A percentile compares a stretch with the other conserved stretches of the same genome.
Conservation (phyloP, 108 stramenopile genomes). For the Fragilaria radians region DNA sequence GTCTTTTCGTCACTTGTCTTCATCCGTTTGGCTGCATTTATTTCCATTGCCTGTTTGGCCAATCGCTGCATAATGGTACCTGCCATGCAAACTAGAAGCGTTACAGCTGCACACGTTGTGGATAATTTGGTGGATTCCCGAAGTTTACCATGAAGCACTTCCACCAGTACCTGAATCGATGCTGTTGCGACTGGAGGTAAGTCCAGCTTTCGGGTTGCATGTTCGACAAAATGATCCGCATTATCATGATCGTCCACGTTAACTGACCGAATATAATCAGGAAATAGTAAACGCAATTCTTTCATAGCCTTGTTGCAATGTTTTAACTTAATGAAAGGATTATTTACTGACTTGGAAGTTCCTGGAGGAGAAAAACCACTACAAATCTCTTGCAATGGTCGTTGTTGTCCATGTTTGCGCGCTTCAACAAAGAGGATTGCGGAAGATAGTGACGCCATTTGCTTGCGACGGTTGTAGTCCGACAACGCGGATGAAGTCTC, state of each 20-base stretch:
- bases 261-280: slow-evolving; percentile 26
- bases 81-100: slow-evolving; percentile 36
- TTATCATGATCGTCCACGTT: not conserved
- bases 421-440: slow-evolving; percentile 42
- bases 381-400: slow-evolving; percentile 40
- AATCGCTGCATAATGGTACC: slow-evolving; percentile 45
- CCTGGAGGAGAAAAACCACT: slow-evolving; percentile 12
- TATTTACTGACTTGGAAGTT: not conserved
- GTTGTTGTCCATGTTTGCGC: slow-evolving; percentile 22
- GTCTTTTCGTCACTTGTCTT: not conserved
- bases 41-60: slow-evolving; percentile 26
- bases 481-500: slow-evolving; percentile 11
- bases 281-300: slow-evolving; percentile 38
- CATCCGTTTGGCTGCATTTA: slow-evolving; percentile 3
- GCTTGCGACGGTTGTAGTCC: slow-evolving; percentile 40
- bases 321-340: slow-evolving; percentile 33
- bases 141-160: slow-evolving; percentile 13
- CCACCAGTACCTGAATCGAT: slow-evolving; percentile 31
- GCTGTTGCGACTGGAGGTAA: slow-evolving; percentile 48
- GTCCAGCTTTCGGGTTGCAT: slow-evolving; percentile 32
- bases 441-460: slow-evolving; percentile 35
- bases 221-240: slow-evolving; percentile 32
- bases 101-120: slow-evolving; percentile 31
- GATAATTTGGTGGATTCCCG: slow-evolving; percentile 26
- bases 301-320: slow-evolving; percentile 51